Percentiles rank a stretch among this genome's conserved stretches.
phyloP scores from a whole-genome alignment of 176 grass and related monocot genomes.

The Paspalum notatum region DNA sequence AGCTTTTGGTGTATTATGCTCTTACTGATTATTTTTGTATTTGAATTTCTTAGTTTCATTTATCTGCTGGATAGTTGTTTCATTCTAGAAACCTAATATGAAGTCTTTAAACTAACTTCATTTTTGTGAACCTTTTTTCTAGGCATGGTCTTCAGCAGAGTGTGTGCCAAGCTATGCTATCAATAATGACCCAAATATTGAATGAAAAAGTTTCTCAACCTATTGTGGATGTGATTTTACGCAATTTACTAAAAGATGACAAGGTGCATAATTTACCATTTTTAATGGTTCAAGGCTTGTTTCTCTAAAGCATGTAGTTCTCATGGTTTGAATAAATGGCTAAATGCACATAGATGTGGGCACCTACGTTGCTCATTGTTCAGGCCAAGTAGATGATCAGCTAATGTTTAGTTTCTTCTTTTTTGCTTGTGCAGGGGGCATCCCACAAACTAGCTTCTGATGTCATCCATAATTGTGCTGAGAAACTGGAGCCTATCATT shows the following conservation, averaged over 20 bases:
- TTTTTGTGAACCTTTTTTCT: conserved; percentile 34
- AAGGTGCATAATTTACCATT: conserved; percentile 60
- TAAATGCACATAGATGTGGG: conserved; percentile 12
- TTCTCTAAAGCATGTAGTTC: conserved; percentile 36
- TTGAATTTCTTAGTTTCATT: conserved; percentile 5
- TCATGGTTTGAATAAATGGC: not conserved
- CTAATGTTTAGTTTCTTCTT: conserved; percentile 43
- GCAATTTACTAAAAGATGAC: conserved; percentile 82
- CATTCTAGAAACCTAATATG: not conserved
- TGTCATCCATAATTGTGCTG: conserved; percentile 62
- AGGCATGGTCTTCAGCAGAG: conserved; percentile 83
- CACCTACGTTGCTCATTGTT: conserved; percentile 28
- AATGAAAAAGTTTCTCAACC: conserved; percentile 82
- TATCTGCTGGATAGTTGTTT: not conserved
- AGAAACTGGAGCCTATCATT: conserved; percentile 71
- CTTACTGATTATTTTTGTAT: not conserved
- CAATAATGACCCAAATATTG: conserved; percentile 79
- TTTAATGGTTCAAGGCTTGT: conserved; percentile 20
- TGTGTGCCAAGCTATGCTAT: conserved; percentile 74
- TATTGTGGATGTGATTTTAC: conserved; percentile 79
- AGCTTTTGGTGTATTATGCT: not conserved
- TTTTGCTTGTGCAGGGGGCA: conserved; percentile 61
- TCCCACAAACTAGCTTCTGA: conserved; percentile 72
- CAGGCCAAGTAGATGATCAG: conserved; percentile 20
- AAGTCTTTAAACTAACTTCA: conserved; percentile 11